Conservation (phyloP, 441 rosid species). For the Flueggea neowawraea region DNA sequence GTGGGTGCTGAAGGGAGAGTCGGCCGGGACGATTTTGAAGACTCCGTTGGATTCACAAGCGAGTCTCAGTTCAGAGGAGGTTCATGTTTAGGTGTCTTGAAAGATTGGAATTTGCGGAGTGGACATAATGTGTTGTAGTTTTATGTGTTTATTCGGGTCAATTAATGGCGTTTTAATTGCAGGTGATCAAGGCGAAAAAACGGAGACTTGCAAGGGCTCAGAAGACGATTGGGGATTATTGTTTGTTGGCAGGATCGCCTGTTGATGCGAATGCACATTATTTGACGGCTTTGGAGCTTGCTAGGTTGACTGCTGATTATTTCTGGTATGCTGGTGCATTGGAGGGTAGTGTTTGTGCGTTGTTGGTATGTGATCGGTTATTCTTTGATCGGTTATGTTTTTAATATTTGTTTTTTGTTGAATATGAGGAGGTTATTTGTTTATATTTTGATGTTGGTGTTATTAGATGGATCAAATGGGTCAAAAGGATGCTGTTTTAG, state of each 20-base stretch:
- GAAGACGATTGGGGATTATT: constrained; percentile 96
- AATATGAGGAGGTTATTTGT: too few relatives aligned
- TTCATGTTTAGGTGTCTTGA: constrained; percentile 93
- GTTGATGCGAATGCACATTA: constrained; percentile 98
- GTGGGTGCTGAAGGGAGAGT: constrained; percentile 89
- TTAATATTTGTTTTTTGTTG: not conserved
- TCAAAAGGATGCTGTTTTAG: constrained; percentile 67
- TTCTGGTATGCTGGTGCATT: constrained; percentile 99
- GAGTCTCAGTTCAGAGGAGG: constrained; percentile 99
- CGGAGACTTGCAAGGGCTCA: constrained; percentile 94
- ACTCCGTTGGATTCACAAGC: constrained; percentile 99
- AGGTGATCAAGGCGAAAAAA: constrained; percentile 98
- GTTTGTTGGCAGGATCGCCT: constrained; percentile 97
- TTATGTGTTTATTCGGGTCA: too few relatives aligned
- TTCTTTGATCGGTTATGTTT: constrained; percentile 7
- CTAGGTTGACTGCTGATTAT: constrained; percentile 86
- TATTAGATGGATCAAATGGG: constrained; percentile 79
- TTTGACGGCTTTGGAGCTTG: constrained; percentile 86
- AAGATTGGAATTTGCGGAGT: constrained; percentile 15
- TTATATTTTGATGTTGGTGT: constrained; percentile 16
- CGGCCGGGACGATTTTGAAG: constrained; percentile 91
- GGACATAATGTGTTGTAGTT: not conserved
- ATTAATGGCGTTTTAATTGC: constrained; percentile 1
- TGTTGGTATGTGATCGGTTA: constrained; percentile 54
- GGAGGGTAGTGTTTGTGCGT: constrained; percentile 96